A percentile compares a stretch with the other conserved stretches of the same genome.
These are phyloP conservation scores for Mitragyna speciosa DNA, from an alignment of 257 asterid species.

Conservation along the genomic window DNA sequence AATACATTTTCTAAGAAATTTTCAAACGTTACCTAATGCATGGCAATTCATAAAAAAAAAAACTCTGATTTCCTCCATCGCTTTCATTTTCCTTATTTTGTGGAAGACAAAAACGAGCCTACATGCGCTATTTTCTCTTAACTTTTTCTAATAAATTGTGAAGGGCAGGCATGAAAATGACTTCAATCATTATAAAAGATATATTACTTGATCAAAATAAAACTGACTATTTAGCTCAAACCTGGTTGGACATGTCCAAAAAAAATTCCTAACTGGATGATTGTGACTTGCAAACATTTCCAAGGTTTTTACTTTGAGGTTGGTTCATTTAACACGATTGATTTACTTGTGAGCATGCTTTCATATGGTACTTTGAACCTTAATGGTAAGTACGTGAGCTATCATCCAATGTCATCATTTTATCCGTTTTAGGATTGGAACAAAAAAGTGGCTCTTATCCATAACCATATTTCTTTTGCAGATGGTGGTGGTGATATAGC, in stretches of 20 bases:
- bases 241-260: constrained; percentile 10
- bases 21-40: too few relatives aligned
- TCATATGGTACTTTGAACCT: neutral
- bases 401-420: neutral
- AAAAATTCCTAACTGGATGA: neutral
- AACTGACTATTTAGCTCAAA: neutral
- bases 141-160: too few relatives aligned
- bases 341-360: neutral
- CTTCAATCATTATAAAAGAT: constrained; percentile 1
- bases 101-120: neutral
- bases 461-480: neutral
- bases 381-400: neutral
- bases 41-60: too few relatives aligned
- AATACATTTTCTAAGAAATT: too few relatives aligned
- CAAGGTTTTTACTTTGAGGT: neutral
- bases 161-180: constrained; percentile 22
- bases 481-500: neutral
- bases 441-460: neutral
- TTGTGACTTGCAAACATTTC: constrained; percentile 5
- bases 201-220: neutral
- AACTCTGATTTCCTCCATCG: neutral
- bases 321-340: constrained; percentile 4
- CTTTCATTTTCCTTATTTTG: neutral
- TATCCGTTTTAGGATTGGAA: constrained; percentile 3
- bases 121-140: too few relatives aligned